Evolutionary conservation across 805 yeast genomes (phyloP).

Genomic region (Zygoascus flipseniorum): DNA sequence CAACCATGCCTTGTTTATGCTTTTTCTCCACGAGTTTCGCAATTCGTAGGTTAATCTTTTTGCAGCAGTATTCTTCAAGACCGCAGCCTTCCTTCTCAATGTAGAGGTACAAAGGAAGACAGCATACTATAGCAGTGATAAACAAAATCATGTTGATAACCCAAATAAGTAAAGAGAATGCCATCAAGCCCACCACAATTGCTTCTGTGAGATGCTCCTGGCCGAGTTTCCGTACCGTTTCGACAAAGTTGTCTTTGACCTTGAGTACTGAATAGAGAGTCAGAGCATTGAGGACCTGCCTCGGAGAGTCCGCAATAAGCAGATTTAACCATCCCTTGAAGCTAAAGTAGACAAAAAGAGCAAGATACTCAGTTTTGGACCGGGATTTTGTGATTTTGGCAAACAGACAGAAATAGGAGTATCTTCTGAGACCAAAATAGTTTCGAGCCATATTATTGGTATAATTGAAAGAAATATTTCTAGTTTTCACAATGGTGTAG

Average conservation of each 20-base stretch:
- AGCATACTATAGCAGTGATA: constrained; percentile 43
- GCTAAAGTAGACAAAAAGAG: constrained; percentile 57
- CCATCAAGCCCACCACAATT: constrained; percentile 65
- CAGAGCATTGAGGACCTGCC: constrained; percentile 76
- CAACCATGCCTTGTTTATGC: constrained; percentile 26
- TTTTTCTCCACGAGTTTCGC: constrained; percentile 40
- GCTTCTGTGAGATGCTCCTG: constrained; percentile 54
- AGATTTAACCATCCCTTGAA: constrained; percentile 54
- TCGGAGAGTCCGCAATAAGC: constrained; percentile 73
- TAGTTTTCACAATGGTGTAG: constrained; percentile 45
- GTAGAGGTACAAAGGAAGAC: constrained; percentile 43
- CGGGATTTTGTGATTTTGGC: constrained; percentile 59
- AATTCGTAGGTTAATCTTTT: constrained; percentile 49
- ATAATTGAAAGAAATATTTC: constrained; percentile 61
- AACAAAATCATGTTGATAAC: constrained; percentile 53
- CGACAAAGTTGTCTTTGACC: constrained; percentile 26
- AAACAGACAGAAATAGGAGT: constrained; percentile 64
- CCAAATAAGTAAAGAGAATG: constrained; percentile 69
- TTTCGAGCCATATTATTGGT: constrained; percentile 56
- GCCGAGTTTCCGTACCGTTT: constrained; percentile 47
- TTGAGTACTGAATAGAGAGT: constrained; percentile 51
- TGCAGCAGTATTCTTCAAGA: constrained; percentile 54
- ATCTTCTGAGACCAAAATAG: constrained; percentile 48
- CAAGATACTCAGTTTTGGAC: constrained; percentile 54
- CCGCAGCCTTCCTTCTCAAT: constrained; percentile 33